These are phyloP conservation scores for Amorphotheca resinae DNA, from an alignment of 495 filamentous ascomycete genomes.

Conservation along the genomic window DNA sequence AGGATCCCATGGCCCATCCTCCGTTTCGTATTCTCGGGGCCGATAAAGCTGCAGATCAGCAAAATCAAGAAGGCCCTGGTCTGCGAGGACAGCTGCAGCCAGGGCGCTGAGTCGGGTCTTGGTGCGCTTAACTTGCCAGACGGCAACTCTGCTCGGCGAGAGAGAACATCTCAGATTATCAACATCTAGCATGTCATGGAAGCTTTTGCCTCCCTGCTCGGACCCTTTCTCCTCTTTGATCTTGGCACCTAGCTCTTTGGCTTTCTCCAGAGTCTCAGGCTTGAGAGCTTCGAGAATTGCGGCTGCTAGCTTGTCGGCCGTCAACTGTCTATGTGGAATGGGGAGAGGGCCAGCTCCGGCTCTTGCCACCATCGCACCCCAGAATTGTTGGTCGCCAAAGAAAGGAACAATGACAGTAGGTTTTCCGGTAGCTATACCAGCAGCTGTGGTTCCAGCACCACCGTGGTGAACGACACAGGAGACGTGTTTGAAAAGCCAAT, in stretches of 20 bases:
- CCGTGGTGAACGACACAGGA: conserved; percentile 72
- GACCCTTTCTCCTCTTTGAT: conserved; percentile 56
- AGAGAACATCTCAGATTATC: conserved; percentile 50
- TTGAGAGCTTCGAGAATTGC: conserved; percentile 47
- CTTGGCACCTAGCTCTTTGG: conserved; percentile 42
- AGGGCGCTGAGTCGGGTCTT: conserved; percentile 53
- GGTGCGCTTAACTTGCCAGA: conserved; percentile 56
- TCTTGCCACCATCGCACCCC: conserved; percentile 62
- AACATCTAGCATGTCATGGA: conserved; percentile 54
- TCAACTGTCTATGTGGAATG: conserved; percentile 58
- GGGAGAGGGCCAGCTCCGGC: conserved; percentile 62
- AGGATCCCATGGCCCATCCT: conserved; percentile 59
- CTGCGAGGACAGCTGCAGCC: conserved; percentile 51
- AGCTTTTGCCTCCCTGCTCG: conserved; percentile 49
- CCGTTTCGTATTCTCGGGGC: conserved; percentile 54
- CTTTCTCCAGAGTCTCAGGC: conserved; percentile 41
- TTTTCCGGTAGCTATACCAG: conserved; percentile 52
- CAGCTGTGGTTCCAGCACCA: conserved; percentile 71
- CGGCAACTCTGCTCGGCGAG: conserved; percentile 50
- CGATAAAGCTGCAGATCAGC: conserved; percentile 61
- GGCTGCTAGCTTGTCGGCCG: conserved; percentile 44
- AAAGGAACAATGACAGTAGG: conserved; percentile 74
- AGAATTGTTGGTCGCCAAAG: conserved; percentile 79
- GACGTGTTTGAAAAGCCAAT: conserved; percentile 70
- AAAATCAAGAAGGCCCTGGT: conserved; percentile 47